Base-by-base conservation (phyloP, 306 rosid genomes). In the Quercus mongolica region DNA sequence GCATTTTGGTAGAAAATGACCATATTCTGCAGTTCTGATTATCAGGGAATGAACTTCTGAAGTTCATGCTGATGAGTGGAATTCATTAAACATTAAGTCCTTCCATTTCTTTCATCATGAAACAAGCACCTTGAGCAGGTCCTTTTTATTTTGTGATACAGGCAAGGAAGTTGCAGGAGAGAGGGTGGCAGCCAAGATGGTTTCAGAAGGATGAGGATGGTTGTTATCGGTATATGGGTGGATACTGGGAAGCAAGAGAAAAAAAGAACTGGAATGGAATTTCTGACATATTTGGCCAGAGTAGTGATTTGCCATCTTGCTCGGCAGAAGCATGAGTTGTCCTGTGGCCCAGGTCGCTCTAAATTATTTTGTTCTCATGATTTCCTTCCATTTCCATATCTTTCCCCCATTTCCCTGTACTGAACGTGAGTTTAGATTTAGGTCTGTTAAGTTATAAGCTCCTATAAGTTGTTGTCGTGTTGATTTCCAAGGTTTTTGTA, bases 151-250 rank as follows among this genome's bases (percentile, higher is more conserved):
- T 77, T 8, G 17, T 72, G 79, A 75, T 72, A 78, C 92, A 95
- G 99, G 99, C 99, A 46, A 89, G 98, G 82, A 95, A 85, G 88
- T 87, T 93, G 93, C 99, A 95, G 81, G 99, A 95, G 82, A 91
- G 96, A 80, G 99, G 99, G 56, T 95, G 99, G 99, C 91, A 89
- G 68, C 99, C 99, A 1, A 91, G 97, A 82, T 95, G 99, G 99
- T 95, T 95, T 80, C 84, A 73, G 83, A 93, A 83, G 82, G 93
- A 91, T 1, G 97, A 93, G 81, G 98, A 95, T 10, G 98, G 99
- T 65, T 90, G 93, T 82, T 93, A 93, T 82, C 79, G 90, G 58
- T 95, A 95, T 71, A 73, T 38, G 56, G 98, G 98, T 61, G 98
- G 98, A 62, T 95, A 93, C 80, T 95, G 99, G 99, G 99, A 95